Evolutionary conservation across 345 rosid species (phyloP).

Genomic region (Populus tremula): DNA sequence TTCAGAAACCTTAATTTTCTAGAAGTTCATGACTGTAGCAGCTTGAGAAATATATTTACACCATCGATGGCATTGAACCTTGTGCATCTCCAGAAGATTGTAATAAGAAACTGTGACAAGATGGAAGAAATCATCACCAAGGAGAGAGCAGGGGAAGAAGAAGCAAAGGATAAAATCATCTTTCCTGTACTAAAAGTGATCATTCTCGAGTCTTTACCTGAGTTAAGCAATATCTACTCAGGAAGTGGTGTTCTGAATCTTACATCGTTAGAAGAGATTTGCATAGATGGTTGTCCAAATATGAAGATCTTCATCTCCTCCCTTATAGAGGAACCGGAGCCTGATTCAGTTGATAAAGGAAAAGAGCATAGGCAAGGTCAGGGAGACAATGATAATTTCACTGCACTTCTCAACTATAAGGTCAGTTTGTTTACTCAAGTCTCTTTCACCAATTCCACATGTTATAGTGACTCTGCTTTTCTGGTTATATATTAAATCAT

Average conservation of each 20-base stretch:
- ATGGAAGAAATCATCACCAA: background rate
- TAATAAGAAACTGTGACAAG: background rate
- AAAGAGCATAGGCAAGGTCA: background rate
- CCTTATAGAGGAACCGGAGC: too few species aligned
- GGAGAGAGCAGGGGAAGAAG: background rate
- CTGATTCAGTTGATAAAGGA: background rate
- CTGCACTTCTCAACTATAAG: background rate
- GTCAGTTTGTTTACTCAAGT: background rate
- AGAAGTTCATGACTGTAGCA: conserved; percentile 5
- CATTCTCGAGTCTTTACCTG: background rate
- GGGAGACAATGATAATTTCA: background rate
- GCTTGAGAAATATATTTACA: conserved; percentile 6
- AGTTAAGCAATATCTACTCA: background rate
- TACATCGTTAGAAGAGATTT: background rate
- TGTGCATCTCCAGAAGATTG: background rate
- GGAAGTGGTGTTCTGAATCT: background rate
- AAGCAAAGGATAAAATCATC: background rate
- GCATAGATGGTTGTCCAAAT: background rate
- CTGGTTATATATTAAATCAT: too few species aligned
- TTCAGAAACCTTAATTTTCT: background rate
- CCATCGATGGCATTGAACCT: background rate
- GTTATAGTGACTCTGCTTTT: too few species aligned
- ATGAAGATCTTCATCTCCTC: background rate
- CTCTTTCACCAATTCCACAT: background rate
- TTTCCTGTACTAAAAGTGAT: background rate